phyloP scores from a whole-genome alignment of 164 flowering plant genomes.

The Magnolia officinalis region DNA sequence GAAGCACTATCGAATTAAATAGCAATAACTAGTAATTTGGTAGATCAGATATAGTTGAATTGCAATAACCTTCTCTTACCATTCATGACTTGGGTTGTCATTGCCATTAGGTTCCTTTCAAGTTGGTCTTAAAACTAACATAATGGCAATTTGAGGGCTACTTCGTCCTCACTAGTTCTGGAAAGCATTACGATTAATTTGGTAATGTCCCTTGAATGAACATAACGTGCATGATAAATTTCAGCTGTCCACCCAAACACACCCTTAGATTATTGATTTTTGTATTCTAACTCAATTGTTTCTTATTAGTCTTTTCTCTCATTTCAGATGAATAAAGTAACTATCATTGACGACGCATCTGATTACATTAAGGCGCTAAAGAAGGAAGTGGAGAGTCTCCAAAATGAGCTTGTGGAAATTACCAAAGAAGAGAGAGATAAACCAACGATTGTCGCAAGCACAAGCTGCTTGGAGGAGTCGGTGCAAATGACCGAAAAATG shows the following conservation, averaged over 20 bases:
- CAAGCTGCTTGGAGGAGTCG: neutral
- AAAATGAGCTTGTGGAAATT: slow-evolving; percentile 42
- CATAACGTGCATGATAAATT: no score
- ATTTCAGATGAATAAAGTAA: slow-evolving; percentile 62
- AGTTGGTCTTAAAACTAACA: no score
- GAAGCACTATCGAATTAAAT: no score
- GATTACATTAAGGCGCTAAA: slow-evolving; percentile 52
- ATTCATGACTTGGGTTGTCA: no score
- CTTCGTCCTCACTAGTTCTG: no score
- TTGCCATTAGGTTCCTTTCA: no score
- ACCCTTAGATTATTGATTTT: neutral
- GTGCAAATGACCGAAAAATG: neutral
- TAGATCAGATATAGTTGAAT: no score
- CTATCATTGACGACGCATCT: slow-evolving; percentile 63
- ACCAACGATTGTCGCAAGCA: neutral
- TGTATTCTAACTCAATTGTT: neutral
- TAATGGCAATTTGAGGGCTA: no score
- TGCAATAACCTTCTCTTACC: no score
- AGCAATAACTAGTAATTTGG: no score
- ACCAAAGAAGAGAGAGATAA: slow-evolving; percentile 33
- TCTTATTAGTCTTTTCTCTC: neutral
- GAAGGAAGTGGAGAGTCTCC: slow-evolving; percentile 39
- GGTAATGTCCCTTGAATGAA: neutral
- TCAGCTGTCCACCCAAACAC: neutral
- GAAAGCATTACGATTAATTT: no score